Evolutionary conservation across 2,329 filamentous ascomycete species (phyloP), one percentile per base, ranked within the genome.

Genomic region (Hypoxylon sp.): DNA sequence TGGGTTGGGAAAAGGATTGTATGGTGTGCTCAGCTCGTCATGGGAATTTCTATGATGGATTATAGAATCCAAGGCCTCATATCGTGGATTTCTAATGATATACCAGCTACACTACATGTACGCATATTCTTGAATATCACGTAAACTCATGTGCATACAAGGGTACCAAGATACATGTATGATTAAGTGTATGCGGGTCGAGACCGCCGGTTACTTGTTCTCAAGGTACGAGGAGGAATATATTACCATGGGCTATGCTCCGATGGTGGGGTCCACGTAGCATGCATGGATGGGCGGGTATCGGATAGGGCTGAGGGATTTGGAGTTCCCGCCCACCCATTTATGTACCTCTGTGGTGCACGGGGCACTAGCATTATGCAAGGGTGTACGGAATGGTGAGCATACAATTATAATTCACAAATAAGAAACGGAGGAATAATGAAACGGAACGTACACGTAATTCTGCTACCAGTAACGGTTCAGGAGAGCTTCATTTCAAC

Each of bases 251-350:
- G 21, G 3, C 14, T 29, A 47, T 29, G 21, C 43, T 46, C 43
- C 23, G 43, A 27, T 25, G 45, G 45, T 47, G 45, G 25, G 45
- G 45, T 29, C 45, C 14, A 30, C 25, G 45, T 47, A 16, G 45
- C 45, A 47, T 47, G 37, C 25, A 39, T 19, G 16, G 45, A 48
- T 29, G 23, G 7, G 25, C 46, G 46, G 46, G 46, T 50, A 51
- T 51, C 47, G 47, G 47, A 51, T 51, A 51, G 47, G 47, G 47
- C 47, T 51, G 47, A 51, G 27, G 23, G 45, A 47, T 27, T 47
- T 19, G 45, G 23, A n/a, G 21, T 47, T 47, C 45, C 25, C 45
- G 30, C 25, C 45, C 45, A 47, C 25, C 45, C 8, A 4, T 9
- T 16, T 27, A n/a, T 48, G 30, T 39, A 39, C 34, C 34, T 19